Evolutionary conservation across 2,329 filamentous ascomycete genomes (phyloP), one percentile per base, ranked within the genome.

Genomic region (Sclerotiophoma versabilis): DNA sequence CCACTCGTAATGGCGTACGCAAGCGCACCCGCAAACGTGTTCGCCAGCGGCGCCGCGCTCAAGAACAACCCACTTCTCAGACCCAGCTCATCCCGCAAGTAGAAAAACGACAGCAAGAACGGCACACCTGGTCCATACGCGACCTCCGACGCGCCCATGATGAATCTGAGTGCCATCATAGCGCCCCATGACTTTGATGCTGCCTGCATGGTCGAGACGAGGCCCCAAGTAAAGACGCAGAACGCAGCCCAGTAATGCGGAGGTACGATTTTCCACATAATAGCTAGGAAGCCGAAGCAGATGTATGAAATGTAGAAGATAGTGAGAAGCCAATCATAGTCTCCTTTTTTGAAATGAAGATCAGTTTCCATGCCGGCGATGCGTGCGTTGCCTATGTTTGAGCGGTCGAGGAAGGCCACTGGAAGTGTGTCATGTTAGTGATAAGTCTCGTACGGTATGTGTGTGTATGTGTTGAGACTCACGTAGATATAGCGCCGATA

Each of bases 11-110:
- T 88, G 4, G 69, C 73, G 54, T 73, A 75, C 9, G 73, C 73
- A 9, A 88, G 76, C 3, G 85, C 86, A 2, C 87, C 87, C 0
- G 91, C 90, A 69, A 96, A 93, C 1, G 87, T 88, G 34, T 91
- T 95, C 1, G 92, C 91, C 4, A 96, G 81, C 1, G 87, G 87
- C 0, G 87, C 86, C 3, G 76, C 76, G 10, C 69, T 68, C 20
- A 79, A 57, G 58, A 86, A 87, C 19, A 87, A 67, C 2, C 83
- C 84, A 45, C 80, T 80, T 3, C 84, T 76, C 25, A 85, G 75
- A 26, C 84, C 84, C 11, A 86, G 72, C 60, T 84, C 82, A 29
- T 83, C 76, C 12, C 84, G 76, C 7, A 83, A 78, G 63, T 87
- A 88, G 74, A 87, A 85, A 68, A 84, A 85, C 0, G 80, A 82